Evolutionary conservation across 148 eudicot species (phyloP), one percentile per base, ranked within the genome.

Genomic region (Heliamphora exappendiculata): DNA sequence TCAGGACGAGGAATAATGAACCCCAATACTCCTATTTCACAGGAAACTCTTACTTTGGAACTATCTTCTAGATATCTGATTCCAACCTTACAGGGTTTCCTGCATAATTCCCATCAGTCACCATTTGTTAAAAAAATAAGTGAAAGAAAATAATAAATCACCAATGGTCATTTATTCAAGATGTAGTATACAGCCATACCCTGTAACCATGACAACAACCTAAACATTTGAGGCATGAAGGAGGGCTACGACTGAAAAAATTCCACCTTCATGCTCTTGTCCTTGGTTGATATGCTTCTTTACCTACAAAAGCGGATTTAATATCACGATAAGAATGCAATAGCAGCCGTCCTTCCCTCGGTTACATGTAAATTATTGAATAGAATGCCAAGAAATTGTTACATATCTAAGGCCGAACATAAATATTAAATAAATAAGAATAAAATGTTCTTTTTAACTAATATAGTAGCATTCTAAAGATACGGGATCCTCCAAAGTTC

Each of bases 241-340:
- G 57, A 97, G 98, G 78, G 98, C 97, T 86, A 92, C 98, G 44
- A 94, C 96, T 36, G 95, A 69, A 66, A 92, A 94, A 73, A 94
- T 94, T 28, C 98, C 98, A 74, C 97, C 98, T 89, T 94, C 98
- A 75, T 94, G 93, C 26, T 96, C 98, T 80, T 94, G 98, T 80
- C 98, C 97, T 87, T 92, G 97, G 80, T 94, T 94, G 45, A 94
- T 92, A 80, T 94, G 98, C 75, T 94, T 94, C 86, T 94, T 94
- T 57, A 92, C 98, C 98, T 94, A 83, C 58, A 39, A 69, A n/a
- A n/a, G 20, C 68, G 28, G 44, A 41, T 58, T 55, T 24, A 66
- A 22, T 42, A 73, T 73, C 47, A 67, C 47, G 17, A 65, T 60
- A 42, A 22, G 29, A 54, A 73, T 19, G 37, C 41, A 37, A 29